These are phyloP conservation scores for Tulasnella sp. DNA, from an alignment of 768 basidiomycete species.

Conservation along the genomic window DNA sequence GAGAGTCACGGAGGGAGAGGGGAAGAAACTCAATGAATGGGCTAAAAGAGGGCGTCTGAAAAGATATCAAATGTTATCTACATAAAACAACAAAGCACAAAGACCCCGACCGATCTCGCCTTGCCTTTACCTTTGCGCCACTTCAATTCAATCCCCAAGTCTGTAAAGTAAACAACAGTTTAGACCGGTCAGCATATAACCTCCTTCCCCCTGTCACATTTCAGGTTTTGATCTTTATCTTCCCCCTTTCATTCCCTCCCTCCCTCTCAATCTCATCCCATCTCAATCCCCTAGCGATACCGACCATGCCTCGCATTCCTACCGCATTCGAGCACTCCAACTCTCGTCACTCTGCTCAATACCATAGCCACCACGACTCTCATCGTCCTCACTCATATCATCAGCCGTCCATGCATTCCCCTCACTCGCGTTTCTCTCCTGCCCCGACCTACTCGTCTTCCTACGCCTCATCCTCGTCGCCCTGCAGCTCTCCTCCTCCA, in stretches of 20 bases:
- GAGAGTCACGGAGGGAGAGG: too few species aligned
- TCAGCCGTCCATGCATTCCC: not conserved
- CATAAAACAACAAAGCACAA: too few species aligned
- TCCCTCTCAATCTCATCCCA: not conserved
- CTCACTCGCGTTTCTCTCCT: not conserved
- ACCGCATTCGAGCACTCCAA: not conserved
- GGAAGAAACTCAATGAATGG: too few species aligned
- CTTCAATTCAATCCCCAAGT: too few species aligned
- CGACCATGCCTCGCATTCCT: not conserved
- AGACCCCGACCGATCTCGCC: too few species aligned
- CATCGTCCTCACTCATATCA: not conserved
- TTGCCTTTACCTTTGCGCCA: too few species aligned
- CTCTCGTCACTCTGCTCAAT: not conserved
- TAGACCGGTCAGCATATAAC: too few species aligned
- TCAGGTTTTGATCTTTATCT: not conserved
- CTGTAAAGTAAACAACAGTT: too few species aligned
- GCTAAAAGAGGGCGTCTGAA: too few species aligned
- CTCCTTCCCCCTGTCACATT: too few species aligned
- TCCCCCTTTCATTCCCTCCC: not conserved
- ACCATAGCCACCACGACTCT: not conserved
- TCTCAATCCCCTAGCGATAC: not conserved
- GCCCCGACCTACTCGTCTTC: not conserved
- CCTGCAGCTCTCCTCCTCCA: not conserved
- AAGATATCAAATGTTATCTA: too few species aligned
- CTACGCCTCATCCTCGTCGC: slow-evolving; percentile 2